Evolutionary conservation across 805 yeast species (phyloP).

Genomic region (Lipomyces mesembrius): DNA sequence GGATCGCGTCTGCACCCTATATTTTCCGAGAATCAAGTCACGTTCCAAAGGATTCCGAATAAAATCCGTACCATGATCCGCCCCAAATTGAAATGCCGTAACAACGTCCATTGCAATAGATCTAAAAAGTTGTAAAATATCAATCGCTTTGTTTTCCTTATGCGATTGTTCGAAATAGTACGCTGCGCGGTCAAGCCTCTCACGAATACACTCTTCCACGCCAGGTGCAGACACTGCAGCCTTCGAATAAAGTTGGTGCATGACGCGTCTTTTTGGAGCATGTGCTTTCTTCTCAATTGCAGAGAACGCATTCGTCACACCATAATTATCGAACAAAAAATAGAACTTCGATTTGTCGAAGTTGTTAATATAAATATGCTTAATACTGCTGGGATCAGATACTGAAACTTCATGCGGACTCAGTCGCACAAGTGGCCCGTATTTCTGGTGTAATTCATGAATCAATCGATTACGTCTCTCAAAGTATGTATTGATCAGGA

Average conservation of each 20-base stretch:
- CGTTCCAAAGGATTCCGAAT: conserved; percentile 43
- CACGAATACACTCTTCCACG: conserved; percentile 47
- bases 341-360: conserved; percentile 63
- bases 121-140: conserved; percentile 67
- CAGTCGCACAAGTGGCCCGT: conserved; percentile 67
- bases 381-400: conserved; percentile 55
- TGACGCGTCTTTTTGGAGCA: conserved; percentile 49
- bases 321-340: conserved; percentile 62
- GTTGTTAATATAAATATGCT: conserved; percentile 61
- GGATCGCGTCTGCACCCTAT: conserved; percentile 5
- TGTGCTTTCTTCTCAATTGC: conserved; percentile 57
- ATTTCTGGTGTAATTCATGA: conserved; percentile 56
- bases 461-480: conserved; percentile 58
- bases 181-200: conserved; percentile 41
- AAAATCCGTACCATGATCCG: conserved; percentile 53
- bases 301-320: conserved; percentile 63
- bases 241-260: conserved; percentile 55
- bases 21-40: conserved; percentile 13
- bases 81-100: conserved; percentile 63
- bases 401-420: conserved; percentile 67
- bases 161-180: neutral
- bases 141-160: conserved; percentile 47
- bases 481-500: conserved; percentile 51
- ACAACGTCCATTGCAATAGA: conserved; percentile 74
- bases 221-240: conserved; percentile 46